Conservation (phyloP, 164 flowering plant species). For the Hamamelis virginiana region DNA sequence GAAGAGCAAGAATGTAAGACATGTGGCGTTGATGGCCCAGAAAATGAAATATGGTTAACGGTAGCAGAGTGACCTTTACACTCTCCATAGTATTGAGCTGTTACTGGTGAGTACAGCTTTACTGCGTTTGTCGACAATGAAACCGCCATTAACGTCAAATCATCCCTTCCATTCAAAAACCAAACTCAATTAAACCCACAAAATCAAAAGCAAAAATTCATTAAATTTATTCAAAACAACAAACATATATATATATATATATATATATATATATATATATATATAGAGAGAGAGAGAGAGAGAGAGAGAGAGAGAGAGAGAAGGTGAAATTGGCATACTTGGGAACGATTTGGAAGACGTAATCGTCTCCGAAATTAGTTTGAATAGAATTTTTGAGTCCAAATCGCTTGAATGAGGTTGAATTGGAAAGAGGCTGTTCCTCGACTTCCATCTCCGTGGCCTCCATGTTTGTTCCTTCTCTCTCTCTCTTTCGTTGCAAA, state of each 20-base stretch:
- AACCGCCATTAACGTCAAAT: slow-evolving; percentile 75
- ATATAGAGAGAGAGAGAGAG: no score
- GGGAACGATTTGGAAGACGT: slow-evolving; percentile 82
- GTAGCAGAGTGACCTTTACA: slow-evolving; percentile 72
- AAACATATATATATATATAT: no score
- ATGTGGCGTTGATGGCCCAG: slow-evolving; percentile 44
- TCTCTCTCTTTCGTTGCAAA: background rate
- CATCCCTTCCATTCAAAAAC: slow-evolving; percentile 41
- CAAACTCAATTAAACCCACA: slow-evolving; percentile 4
- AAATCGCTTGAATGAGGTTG: slow-evolving; percentile 39
- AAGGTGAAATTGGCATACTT: slow-evolving; percentile 39
- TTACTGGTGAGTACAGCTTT: slow-evolving; percentile 77
- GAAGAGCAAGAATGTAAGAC: slow-evolving; percentile 76
- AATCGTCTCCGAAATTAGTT: slow-evolving; percentile 89
- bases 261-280: no score
- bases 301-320: slow-evolving; percentile 1
- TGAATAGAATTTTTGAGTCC: slow-evolving; percentile 80
- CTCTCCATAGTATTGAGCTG: slow-evolving; percentile 85
- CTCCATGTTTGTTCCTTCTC: background rate
- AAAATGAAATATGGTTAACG: slow-evolving; percentile 66
- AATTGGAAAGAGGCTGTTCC: slow-evolving; percentile 19
- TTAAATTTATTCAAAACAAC: background rate
- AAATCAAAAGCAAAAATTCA: background rate
- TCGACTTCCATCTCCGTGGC: slow-evolving; percentile 41
- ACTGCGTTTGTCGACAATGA: slow-evolving; percentile 77